Percentiles rank a stretch among this genome's conserved stretches.
These are phyloP conservation scores for Quercus rubra DNA, from an alignment of 306 rosid species.

Conservation along the genomic window DNA sequence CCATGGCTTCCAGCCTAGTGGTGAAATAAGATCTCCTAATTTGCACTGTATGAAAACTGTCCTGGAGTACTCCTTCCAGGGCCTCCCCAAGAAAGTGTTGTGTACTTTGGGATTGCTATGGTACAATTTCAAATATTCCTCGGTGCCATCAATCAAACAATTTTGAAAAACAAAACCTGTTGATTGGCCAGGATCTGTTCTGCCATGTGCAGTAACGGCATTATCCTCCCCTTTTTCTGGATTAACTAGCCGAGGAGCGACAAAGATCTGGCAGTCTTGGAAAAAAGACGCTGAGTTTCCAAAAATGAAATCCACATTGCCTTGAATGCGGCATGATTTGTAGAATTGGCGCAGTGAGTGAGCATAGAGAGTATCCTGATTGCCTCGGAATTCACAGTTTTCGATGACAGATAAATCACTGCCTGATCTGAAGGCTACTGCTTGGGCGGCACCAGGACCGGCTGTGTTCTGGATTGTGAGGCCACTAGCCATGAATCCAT, in stretches of 20 bases:
- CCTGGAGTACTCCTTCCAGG: conserved; percentile 87
- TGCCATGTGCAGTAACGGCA: conserved; percentile 75
- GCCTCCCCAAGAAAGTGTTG: conserved; percentile 86
- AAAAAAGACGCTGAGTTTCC: conserved; percentile 80
- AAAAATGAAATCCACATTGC: conserved; percentile 85
- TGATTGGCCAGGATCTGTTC: conserved; percentile 76
- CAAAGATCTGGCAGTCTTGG: conserved; percentile 53
- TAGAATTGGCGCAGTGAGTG: conserved; percentile 79
- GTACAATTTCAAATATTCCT: conserved; percentile 60
- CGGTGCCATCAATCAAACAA: conserved; percentile 67
- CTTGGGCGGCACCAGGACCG: conserved; percentile 82
- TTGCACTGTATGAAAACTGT: conserved; percentile 50
- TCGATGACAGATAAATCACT: conserved; percentile 69
- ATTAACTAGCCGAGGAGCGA: conserved; percentile 48
- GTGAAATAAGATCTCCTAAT: conserved; percentile 43
- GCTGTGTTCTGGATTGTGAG: conserved; percentile 78
- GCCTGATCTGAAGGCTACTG: conserved; percentile 86
- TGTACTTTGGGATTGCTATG: conserved; percentile 63
- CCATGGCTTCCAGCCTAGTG: conserved; percentile 84
- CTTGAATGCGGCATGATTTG: conserved; percentile 64
- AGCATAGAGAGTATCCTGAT: conserved; percentile 93
- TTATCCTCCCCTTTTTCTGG: conserved; percentile 69
- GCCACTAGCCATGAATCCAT: conserved; percentile 89
- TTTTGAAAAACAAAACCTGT: conserved; percentile 78
- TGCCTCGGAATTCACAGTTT: conserved; percentile 70